Evolutionary conservation across 1,284 basidiomycete genomes (phyloP).

Genomic region (Microbotryum scabiosae): DNA sequence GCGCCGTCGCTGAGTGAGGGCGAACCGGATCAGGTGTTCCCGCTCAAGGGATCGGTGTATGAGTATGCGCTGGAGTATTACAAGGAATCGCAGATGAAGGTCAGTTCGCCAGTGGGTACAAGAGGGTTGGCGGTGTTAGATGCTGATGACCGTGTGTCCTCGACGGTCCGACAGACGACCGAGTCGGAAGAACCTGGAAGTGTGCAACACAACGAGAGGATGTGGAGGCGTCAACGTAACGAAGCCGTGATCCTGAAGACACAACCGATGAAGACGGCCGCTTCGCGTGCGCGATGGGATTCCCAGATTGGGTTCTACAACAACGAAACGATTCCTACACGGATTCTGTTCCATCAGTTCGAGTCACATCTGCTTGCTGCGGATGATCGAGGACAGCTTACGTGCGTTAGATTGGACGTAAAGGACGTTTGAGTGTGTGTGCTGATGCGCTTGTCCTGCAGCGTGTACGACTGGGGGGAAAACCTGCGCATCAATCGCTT

Average conservation of each 20-base stretch:
- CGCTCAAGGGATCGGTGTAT: conserved; percentile 83
- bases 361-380: conserved; percentile 81
- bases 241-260: conserved; percentile 71
- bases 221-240: conserved; percentile 89
- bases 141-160: no score
- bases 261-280: conserved; percentile 54
- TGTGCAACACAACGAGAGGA: conserved; percentile 85
- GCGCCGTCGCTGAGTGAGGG: conserved; percentile 13
- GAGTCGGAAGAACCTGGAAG: conserved; percentile 94
- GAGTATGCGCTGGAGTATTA: conserved; percentile 98
- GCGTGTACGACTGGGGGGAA: conserved; percentile 90
- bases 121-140: no score
- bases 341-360: conserved; percentile 78
- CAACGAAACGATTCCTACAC: conserved; percentile 60
- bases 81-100: conserved; percentile 96
- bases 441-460: conserved; percentile 37
- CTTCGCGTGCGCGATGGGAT: conserved; percentile 65
- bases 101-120: conserved; percentile 40
- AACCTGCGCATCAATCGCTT: conserved; percentile 71
- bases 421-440: not conserved
- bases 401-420: conserved; percentile 47
- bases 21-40: conserved; percentile 51
- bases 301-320: conserved; percentile 65
- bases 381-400: conserved; percentile 78
- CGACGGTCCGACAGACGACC: no score